Conservation (phyloP, 371 early-diverging fungal genomes). For the Lichtheimia ramosa region DNA sequence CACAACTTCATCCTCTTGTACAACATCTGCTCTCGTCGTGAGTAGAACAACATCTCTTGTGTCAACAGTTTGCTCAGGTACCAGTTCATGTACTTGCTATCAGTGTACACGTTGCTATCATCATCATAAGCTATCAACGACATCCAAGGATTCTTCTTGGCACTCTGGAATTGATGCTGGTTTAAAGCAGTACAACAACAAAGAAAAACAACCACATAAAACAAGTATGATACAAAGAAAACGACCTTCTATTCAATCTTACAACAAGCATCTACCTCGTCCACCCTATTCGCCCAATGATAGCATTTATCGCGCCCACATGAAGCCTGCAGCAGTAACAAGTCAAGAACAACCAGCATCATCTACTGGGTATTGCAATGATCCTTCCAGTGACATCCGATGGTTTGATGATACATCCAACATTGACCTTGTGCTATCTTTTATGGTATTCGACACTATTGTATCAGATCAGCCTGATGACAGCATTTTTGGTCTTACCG, state of each 20-base stretch:
- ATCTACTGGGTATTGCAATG: too few relatives aligned
- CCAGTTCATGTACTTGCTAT: too few relatives aligned
- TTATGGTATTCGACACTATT: constrained; percentile 41
- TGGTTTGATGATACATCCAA: constrained; percentile 49
- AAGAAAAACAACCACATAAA: neutral
- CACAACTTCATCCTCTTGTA: too few relatives aligned
- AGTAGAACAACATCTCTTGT: too few relatives aligned
- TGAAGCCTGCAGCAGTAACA: neutral
- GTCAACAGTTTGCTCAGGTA: too few relatives aligned
- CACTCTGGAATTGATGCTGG: too few relatives aligned
- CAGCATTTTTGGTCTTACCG: constrained; percentile 31
- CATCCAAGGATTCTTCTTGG: neutral
- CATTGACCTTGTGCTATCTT: constrained; percentile 36
- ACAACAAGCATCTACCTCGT: constrained; percentile 39
- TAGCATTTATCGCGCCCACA: constrained; percentile 33
- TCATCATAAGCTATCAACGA: neutral
- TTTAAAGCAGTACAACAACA: neutral
- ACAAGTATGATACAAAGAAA: constrained; percentile 25
- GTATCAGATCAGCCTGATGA: constrained; percentile 37
- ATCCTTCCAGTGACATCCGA: constrained; percentile 27
- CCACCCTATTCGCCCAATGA: constrained; percentile 34
- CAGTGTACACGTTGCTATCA: neutral
- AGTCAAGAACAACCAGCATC: neutral
- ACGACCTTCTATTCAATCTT: constrained; percentile 36
- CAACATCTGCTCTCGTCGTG: too few relatives aligned